Base-by-base conservation (phyloP, 202 grass and related monocot species). In the Eragrostis tef region DNA sequence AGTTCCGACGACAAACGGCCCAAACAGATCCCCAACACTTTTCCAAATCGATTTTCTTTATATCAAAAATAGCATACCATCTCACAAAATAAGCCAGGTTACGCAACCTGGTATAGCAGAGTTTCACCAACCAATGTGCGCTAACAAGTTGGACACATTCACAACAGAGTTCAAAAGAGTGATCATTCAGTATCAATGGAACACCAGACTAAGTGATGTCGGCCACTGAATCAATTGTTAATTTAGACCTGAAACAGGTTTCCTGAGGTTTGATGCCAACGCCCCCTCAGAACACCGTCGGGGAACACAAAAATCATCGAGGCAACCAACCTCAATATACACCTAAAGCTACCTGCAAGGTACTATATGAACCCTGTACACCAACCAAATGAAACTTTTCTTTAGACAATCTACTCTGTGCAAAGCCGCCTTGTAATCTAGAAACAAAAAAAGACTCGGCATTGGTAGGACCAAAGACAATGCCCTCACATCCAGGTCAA, bases 321-420 rank as follows among this genome's bases (percentile, higher is more conserved):
- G 29, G 1, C 51, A 11, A 50, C 64, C 20, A 16, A 71, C 76
- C 73, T 74, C 34, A 67, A 74, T 79, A 68, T 82, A 89, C 68
- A 89, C 19, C 73, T 79, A 29, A 52, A 80, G 73, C 22, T 59
- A 65, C 9, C 71, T 71, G 64, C 24, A 82, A 3, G 51, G 29
- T 68, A 77, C 43, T 57, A 79, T 74, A 74, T 15, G 61, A 68
- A 41, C 83, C 31, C 83, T 90, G 53, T 86, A 90, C 84, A 90
- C 26, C 74, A 82, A 83, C 79, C 61, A 74, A 79, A 34, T 20
- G 34, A 77, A 70, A 75, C 69, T 17, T 75, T 82, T 24, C 79
- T 79, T 79, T 53, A 2, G 11, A 79, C 54, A 82, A 82, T 43
- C 62, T n/a, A 60, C 21, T 36, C 60, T 78, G 61, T 78, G 59